A percentile compares a stretch with the other conserved stretches of the same genome.
Evolutionary conservation across 768 basidiomycete genomes (phyloP).

Genomic region (Trametes gibbosa): DNA sequence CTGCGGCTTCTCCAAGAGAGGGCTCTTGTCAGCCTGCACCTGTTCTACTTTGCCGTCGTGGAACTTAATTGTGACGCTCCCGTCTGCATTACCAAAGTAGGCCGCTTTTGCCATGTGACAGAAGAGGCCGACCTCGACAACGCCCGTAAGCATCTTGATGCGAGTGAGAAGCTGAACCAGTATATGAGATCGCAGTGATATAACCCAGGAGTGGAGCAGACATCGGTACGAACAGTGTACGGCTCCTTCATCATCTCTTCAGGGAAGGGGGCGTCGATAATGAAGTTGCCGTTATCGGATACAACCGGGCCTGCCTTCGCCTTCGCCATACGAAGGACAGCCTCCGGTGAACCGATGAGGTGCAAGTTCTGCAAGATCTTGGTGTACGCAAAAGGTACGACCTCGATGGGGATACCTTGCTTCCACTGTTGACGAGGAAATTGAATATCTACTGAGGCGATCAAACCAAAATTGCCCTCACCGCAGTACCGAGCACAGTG

Average conservation of each 20-base stretch:
- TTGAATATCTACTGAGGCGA: not conserved
- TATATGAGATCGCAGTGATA: too few relatives aligned
- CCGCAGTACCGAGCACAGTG: conserved; percentile 74
- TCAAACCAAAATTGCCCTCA: conserved; percentile 39
- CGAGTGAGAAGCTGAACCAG: conserved; percentile 59
- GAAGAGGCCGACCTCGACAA: conserved; percentile 99
- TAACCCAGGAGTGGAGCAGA: not conserved
- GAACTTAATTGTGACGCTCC: conserved; percentile 63
- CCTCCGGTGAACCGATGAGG: conserved; percentile 60
- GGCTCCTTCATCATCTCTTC: conserved; percentile 67
- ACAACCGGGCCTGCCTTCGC: conserved; percentile 96
- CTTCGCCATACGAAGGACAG: conserved; percentile 89
- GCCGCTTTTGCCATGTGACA: conserved; percentile 90
- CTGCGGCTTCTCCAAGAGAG: conserved; percentile 1
- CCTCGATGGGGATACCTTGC: conserved; percentile 93
- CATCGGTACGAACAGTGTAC: conserved; percentile 41
- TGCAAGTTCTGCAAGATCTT: conserved; percentile 76
- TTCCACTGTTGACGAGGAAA: conserved; percentile 51
- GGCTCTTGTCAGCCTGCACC: conserved; percentile 17
- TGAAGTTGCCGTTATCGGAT: conserved; percentile 94
- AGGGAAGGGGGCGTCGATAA: conserved; percentile 93
- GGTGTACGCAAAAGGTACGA: conserved; percentile 94
- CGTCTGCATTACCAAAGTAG: conserved; percentile 93
- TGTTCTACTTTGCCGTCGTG: conserved; percentile 47
- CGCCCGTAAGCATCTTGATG: conserved; percentile 95